Evolutionary conservation across 495 filamentous ascomycete species (phyloP).

Genomic region (Staphylotrichum tortipilum): DNA sequence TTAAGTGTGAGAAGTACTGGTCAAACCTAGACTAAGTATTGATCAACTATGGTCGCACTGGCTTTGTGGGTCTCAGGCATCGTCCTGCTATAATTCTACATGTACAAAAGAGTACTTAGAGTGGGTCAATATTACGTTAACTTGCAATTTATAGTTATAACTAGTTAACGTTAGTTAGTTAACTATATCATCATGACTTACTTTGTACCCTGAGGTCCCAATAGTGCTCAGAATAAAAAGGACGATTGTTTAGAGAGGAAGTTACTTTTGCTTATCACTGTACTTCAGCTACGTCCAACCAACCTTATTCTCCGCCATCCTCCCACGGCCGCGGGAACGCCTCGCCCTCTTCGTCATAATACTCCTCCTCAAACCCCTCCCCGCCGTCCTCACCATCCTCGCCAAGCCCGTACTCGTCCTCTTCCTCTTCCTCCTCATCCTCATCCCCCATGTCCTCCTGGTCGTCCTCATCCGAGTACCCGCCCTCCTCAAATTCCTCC

Average conservation of each 20-base stretch:
- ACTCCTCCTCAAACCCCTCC: constrained; percentile 14
- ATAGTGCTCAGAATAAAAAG: not conserved
- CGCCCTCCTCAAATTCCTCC: constrained; percentile 7
- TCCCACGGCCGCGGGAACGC: not conserved
- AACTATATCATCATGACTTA: not conserved
- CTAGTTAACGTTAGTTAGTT: too few species aligned
- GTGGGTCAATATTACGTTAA: too few species aligned
- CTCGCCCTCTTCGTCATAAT: constrained; percentile 14
- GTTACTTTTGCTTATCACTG: not conserved
- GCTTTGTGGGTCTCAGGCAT: too few species aligned
- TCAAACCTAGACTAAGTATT: too few species aligned
- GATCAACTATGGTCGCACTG: too few species aligned
- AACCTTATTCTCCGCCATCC: constrained; percentile 1
- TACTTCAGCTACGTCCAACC: too few species aligned
- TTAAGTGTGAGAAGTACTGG: too few species aligned
- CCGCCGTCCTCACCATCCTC: constrained; percentile 11
- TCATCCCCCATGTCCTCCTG: constrained; percentile 15
- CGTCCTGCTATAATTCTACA: too few species aligned
- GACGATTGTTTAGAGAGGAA: not conserved
- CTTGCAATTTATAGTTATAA: too few species aligned
- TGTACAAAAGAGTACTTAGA: too few species aligned
- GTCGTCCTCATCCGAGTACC: constrained; percentile 13
- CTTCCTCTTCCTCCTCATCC: constrained; percentile 14
- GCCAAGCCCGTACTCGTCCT: constrained; percentile 2
- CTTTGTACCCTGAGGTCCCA: not conserved